Percentiles rank a stretch among this genome's conserved stretches.
Conservation (phyloP, 2,329 filamentous ascomycete genomes). For the Plenodomus lindquistii region DNA sequence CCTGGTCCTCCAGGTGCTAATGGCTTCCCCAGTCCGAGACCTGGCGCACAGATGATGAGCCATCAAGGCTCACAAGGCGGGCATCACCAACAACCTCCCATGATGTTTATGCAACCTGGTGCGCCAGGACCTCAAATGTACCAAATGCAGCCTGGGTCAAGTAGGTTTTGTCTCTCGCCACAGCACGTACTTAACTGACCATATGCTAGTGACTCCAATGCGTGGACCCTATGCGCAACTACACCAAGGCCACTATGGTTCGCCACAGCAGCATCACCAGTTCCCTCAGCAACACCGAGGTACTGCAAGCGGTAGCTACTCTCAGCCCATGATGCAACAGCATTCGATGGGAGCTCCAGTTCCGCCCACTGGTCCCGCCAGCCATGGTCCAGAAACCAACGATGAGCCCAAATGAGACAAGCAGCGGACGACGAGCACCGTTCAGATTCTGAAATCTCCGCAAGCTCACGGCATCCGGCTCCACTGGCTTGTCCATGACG, state of each 20-base stretch:
- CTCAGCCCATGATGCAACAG: slow-evolving; percentile 49
- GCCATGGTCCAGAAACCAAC: slow-evolving; percentile 36
- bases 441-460: slow-evolving; percentile 8
- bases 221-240: slow-evolving; percentile 44
- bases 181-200: slow-evolving; percentile 10
- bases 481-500: neutral
- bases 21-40: slow-evolving; percentile 86
- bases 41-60: slow-evolving; percentile 86
- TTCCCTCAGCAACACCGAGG: slow-evolving; percentile 47
- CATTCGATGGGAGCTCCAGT: slow-evolving; percentile 45
- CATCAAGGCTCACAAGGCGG: slow-evolving; percentile 94
- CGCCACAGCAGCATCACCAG: slow-evolving; percentile 46
- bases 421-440: slow-evolving; percentile 11
- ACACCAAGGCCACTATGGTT: slow-evolving; percentile 47
- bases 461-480: slow-evolving; percentile 1
- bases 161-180: slow-evolving; percentile 58
- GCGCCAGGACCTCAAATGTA: slow-evolving; percentile 77
- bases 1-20: slow-evolving; percentile 63
- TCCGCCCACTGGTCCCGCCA: slow-evolving; percentile 40
- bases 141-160: slow-evolving; percentile 72
- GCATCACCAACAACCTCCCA: slow-evolving; percentile 63
- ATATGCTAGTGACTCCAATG: slow-evolving; percentile 43
- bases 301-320: slow-evolving; percentile 46
- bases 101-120: slow-evolving; percentile 76
- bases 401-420: slow-evolving; percentile 45